phyloP scores from a whole-genome alignment of 75 land plant species.

The Gnetum montanum region DNA sequence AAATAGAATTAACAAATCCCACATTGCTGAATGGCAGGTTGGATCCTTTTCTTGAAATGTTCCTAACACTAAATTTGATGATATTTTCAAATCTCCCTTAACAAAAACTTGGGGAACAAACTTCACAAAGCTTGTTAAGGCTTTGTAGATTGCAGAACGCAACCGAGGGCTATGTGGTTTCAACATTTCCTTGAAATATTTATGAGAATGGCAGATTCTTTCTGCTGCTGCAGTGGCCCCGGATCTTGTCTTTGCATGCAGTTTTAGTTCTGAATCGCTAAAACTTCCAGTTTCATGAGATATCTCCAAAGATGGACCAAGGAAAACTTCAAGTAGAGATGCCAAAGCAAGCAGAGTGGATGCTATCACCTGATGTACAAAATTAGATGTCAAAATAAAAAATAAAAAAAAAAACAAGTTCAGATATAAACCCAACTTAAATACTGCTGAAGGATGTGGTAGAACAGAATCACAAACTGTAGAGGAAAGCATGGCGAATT shows the following conservation, averaged over 20 bases:
- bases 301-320: conserved; percentile 17
- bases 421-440: neutral
- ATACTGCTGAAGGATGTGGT: neutral
- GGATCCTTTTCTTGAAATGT: conserved; percentile 81
- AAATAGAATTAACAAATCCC: conserved; percentile 72
- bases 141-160: conserved; percentile 75
- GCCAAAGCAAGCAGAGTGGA: conserved; percentile 82
- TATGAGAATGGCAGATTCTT: conserved; percentile 50
- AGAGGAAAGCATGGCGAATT: neutral
- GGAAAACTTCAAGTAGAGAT: conserved; percentile 59
- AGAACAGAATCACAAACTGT: no score
- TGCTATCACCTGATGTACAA: conserved; percentile 52
- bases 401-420: neutral
- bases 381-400: neutral
- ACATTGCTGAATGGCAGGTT: conserved; percentile 83
- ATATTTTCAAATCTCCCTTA: conserved; percentile 40
- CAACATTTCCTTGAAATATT: conserved; percentile 49
- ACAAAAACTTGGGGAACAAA: conserved; percentile 51
- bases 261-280: conserved; percentile 24
- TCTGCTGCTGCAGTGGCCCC: conserved; percentile 40
- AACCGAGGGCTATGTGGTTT: conserved; percentile 57
- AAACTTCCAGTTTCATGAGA: conserved; percentile 20
- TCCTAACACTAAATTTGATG: conserved; percentile 59
- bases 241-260: conserved; percentile 39
- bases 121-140: conserved; percentile 50